Conservation (phyloP, 2,329 filamentous ascomycete genomes). For the Botrytis porri region DNA sequence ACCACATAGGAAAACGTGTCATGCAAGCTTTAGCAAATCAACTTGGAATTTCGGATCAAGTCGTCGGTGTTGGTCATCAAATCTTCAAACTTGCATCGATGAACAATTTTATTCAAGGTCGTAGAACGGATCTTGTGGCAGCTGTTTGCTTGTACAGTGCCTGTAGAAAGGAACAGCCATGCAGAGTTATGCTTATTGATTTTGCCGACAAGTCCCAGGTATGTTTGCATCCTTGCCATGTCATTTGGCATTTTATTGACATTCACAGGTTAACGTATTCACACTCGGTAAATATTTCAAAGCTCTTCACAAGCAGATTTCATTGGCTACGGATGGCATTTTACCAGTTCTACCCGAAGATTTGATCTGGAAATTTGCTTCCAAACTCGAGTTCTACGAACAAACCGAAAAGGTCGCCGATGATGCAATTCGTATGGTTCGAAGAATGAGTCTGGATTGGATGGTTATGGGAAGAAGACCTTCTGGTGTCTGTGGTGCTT, state of each 20-base stretch:
- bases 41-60: conserved; percentile 58
- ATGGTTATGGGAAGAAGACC: conserved; percentile 93
- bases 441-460: conserved; percentile 95
- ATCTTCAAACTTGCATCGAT: conserved; percentile 74
- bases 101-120: conserved; percentile 80
- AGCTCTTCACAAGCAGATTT: conserved; percentile 68
- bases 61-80: conserved; percentile 64
- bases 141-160: conserved; percentile 91
- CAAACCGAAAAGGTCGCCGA: conserved; percentile 80
- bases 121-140: conserved; percentile 78
- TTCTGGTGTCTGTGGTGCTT: conserved; percentile 90
- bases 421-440: conserved; percentile 82
- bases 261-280: conserved; percentile 74
- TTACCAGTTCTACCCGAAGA: conserved; percentile 80
- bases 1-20: conserved; percentile 43
- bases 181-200: conserved; percentile 91
- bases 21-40: conserved; percentile 62
- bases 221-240: conserved; percentile 25
- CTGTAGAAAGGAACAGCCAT: conserved; percentile 74
- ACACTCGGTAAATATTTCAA: conserved; percentile 89
- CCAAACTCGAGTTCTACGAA: conserved; percentile 84
- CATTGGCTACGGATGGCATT: conserved; percentile 63
- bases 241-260: background rate
- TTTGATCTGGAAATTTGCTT: conserved; percentile 85
- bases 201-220: conserved; percentile 76